Conservation (phyloP, 441 rosid species). For the Kokia cookei region DNA sequence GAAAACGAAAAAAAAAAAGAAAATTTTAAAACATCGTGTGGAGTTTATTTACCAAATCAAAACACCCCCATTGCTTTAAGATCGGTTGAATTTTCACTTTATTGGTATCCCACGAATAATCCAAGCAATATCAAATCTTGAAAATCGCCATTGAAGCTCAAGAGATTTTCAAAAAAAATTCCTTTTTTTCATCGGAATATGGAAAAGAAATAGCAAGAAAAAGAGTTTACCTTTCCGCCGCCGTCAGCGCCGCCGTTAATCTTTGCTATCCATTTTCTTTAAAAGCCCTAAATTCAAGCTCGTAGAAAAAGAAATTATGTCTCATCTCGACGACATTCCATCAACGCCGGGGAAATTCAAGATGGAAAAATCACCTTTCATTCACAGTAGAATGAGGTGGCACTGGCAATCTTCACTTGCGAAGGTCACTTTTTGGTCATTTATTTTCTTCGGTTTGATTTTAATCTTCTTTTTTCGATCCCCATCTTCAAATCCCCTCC, state of each 20-base stretch:
- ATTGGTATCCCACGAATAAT: neutral
- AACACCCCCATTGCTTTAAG: neutral
- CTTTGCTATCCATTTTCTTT: neutral
- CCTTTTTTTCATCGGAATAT: neutral
- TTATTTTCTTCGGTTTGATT: slow-evolving; percentile 59
- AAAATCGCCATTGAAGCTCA: neutral
- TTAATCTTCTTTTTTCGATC: slow-evolving; percentile 76
- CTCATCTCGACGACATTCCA: slow-evolving; percentile 76
- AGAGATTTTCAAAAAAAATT: neutral
- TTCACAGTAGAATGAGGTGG: slow-evolving; percentile 54
- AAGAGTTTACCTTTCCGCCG: neutral
- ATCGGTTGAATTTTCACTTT: neutral
- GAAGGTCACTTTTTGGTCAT: slow-evolving; percentile 76
- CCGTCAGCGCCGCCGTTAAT: neutral
- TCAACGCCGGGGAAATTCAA: slow-evolving; percentile 96
- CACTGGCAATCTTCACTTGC: slow-evolving; percentile 43
- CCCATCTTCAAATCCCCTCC: slow-evolving; percentile 43
- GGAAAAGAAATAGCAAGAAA: slow-evolving; percentile 2
- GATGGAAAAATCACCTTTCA: slow-evolving; percentile 79
- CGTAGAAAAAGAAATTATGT: slow-evolving; percentile 12
- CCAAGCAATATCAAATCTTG: slow-evolving; percentile 14
- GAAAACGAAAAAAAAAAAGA: neutral
- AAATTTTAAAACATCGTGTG: neutral
- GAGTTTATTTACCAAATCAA: slow-evolving; percentile 14
- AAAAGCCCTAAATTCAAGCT: neutral